phyloP scores from a whole-genome alignment of 2,329 filamentous ascomycete genomes.

The Kalmusia sp. region DNA sequence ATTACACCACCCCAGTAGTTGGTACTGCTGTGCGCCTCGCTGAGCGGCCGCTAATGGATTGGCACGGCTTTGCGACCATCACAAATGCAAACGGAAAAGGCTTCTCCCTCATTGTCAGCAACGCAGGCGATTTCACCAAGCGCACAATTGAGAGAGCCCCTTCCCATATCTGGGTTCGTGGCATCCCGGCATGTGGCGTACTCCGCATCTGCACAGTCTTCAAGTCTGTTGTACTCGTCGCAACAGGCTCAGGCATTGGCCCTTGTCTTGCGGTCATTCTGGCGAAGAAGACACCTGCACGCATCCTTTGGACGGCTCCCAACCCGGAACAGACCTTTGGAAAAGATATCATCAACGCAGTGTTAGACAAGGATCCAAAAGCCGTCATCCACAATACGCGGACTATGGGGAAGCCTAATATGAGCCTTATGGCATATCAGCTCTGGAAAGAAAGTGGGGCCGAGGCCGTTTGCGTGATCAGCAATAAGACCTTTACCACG shows the following conservation, averaged over 20 bases:
- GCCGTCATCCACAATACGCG: constrained; percentile 75
- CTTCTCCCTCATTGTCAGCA: constrained; percentile 46
- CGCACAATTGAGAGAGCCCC: constrained; percentile 40
- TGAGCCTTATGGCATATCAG: constrained; percentile 64
- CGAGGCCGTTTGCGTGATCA: constrained; percentile 78
- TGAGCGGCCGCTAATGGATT: constrained; percentile 42
- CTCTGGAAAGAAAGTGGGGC: constrained; percentile 59
- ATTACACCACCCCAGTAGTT: constrained; percentile 40
- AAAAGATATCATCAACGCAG: constrained; percentile 63
- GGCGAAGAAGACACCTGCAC: constrained; percentile 54
- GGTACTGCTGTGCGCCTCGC: constrained; percentile 42
- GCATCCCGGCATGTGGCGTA: constrained; percentile 45
- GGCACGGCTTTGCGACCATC: constrained; percentile 51
- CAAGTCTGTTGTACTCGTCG: constrained; percentile 45
- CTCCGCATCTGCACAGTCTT: constrained; percentile 46
- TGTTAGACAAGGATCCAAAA: constrained; percentile 65
- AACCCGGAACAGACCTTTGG: constrained; percentile 72
- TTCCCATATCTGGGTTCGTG: constrained; percentile 45
- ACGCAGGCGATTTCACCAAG: constrained; percentile 49
- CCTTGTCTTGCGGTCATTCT: constrained; percentile 61
- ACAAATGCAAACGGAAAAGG: constrained; percentile 38
- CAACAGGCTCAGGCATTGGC: constrained; percentile 48
- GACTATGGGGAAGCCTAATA: constrained; percentile 67
- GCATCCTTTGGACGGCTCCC: constrained; percentile 75
- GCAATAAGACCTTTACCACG: constrained; percentile 73